Conservation (phyloP, 176 grass and related monocot genomes). For the Pharus latifolius region DNA sequence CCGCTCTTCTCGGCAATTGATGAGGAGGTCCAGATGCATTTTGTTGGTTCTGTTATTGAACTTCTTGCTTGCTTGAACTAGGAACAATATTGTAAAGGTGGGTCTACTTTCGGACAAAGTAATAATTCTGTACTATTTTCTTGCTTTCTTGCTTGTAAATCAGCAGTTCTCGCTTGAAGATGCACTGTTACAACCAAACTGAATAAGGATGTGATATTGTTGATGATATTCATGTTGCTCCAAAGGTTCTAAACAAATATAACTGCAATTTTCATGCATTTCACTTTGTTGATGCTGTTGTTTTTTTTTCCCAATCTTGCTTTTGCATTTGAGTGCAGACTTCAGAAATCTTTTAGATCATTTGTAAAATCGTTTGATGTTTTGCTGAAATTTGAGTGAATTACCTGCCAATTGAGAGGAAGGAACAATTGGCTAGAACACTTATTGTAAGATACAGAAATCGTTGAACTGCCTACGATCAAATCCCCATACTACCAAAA, state of each 20-base stretch:
- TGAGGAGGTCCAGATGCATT: slow-evolving; percentile 88
- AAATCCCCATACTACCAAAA: too few species aligned
- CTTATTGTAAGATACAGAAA: too few species aligned
- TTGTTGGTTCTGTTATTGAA: slow-evolving; percentile 65
- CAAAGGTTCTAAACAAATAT: slow-evolving; percentile 10
- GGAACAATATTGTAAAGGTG: slow-evolving; percentile 22
- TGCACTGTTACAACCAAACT: slow-evolving; percentile 17
- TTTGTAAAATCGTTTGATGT: too few species aligned
- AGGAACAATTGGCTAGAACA: too few species aligned
- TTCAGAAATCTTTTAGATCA: too few species aligned
- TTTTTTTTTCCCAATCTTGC: too few species aligned
- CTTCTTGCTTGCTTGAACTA: slow-evolving; percentile 45
- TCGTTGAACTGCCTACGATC: too few species aligned
- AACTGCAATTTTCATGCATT: too few species aligned
- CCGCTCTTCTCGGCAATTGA: slow-evolving; percentile 87
- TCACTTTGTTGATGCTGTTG: too few species aligned
- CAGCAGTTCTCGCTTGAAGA: slow-evolving; percentile 3
- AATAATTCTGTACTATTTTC: neutral
- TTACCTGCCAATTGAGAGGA: too few species aligned
- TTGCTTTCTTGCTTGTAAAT: slow-evolving; percentile 9
- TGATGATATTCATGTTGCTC: slow-evolving; percentile 20
- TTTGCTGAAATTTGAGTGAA: too few species aligned
- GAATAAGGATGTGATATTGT: slow-evolving; percentile 29
- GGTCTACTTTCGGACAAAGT: neutral
- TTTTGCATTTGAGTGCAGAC: too few species aligned